Evolutionary conservation across 2,329 filamentous ascomycete genomes (phyloP), one percentile per base, ranked within the genome.

Genomic region (Fusarium sp.): DNA sequence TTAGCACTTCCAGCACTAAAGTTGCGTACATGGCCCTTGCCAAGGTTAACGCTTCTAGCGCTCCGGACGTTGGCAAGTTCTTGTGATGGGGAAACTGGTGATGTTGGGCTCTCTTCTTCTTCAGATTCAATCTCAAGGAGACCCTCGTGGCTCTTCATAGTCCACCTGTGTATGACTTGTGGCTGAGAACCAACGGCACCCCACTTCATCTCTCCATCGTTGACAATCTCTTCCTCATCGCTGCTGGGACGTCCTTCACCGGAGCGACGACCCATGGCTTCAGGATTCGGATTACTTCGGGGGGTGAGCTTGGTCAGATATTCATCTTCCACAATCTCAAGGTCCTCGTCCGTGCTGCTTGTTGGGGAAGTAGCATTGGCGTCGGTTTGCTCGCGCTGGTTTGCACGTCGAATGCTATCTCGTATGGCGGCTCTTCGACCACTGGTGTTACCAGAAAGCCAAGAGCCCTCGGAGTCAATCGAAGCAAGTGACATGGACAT

Each of bases 401-500:
- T 78, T 40, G 74, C 72, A 33, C 76, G 74, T 32, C 73, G 66
- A 43, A 77, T 76, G 73, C 77, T 82, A 63, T 77, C 79, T 32
- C 83, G 73, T 75, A 88, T 78, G 75, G 83, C 76, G 56, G 83
- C 83, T 30, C 79, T 78, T 67, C 83, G 79, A 73, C 82, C 83
- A 68, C 83, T 85, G 49, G 83, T 78, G 57, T 90, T 89, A 17
- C 95, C 94, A 5, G 94, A 96, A 44, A 99, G 89, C 96, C 96
- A 99, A 1, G 94, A 97, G 6, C 88, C 96, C 81, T 99, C 96
- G 0, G 94, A 97, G 75, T 97, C 96, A 61, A 98, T 93, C 0
- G 94, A 97, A 3, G 94, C 96, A 19, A 98, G 84, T 0, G 95
- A 98, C 77, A 94, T 91, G 30, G 94, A 93, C 75, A 94, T 83